These are phyloP conservation scores for Cercospora sesami DNA, from an alignment of 2,329 filamentous ascomycete species.

Conservation along the genomic window DNA sequence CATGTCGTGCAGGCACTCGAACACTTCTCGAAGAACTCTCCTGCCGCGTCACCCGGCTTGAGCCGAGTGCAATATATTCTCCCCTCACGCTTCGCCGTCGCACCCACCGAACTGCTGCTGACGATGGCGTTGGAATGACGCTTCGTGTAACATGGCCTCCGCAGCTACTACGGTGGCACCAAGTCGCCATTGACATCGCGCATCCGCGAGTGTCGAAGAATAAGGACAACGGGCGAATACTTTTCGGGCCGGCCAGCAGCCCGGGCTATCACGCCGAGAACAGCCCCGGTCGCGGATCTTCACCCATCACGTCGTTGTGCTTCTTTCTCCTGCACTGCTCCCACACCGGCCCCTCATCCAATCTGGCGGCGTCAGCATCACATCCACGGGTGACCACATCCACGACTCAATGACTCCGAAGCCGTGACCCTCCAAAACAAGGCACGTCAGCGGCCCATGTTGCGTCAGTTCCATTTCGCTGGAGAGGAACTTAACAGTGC, in stretches of 20 bases:
- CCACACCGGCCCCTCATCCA: not conserved
- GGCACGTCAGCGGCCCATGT: not conserved
- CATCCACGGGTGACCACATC: not conserved
- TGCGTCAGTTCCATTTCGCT: not conserved
- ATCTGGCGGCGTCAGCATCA: not conserved
- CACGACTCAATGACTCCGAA: not conserved
- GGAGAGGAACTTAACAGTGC: not conserved
- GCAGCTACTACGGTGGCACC: not conserved
- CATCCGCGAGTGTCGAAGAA: not conserved
- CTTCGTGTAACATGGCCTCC: not conserved
- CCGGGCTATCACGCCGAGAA: conserved; percentile 5
- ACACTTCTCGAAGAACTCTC: not conserved
- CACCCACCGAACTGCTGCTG: not conserved
- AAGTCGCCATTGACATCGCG: not conserved
- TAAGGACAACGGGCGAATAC: not conserved
- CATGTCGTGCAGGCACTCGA: not conserved
- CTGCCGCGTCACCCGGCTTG: conserved; percentile 5
- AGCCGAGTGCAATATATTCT: not conserved
- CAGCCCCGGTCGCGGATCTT: conserved; percentile 5
- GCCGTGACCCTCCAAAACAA: not conserved
- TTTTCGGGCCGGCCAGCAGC: not conserved
- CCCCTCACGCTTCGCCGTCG: not conserved
- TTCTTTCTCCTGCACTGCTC: not conserved
- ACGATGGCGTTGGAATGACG: not conserved
- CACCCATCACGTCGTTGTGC: not conserved